Conservation (phyloP, 495 filamentous ascomycete genomes). For the Aspergillus conjunctus region DNA sequence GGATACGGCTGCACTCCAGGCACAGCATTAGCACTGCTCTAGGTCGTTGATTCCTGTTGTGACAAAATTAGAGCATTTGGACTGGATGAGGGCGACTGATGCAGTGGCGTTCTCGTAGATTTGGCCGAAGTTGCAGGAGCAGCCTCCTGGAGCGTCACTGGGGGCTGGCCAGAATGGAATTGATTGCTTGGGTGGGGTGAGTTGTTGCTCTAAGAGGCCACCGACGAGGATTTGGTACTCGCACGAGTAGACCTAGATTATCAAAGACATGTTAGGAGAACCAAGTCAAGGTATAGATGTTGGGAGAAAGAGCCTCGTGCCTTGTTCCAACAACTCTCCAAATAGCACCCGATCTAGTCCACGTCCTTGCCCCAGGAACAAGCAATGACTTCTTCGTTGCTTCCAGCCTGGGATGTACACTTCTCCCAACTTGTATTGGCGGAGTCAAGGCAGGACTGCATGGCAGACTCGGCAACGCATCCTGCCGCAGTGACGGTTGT, state of each 20-base stretch:
- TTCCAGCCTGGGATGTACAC: background rate
- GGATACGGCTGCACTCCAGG: constrained; percentile 1
- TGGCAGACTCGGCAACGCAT: background rate
- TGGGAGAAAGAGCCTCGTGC: background rate
- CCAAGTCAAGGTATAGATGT: background rate
- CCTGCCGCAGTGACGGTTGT: constrained; percentile 3
- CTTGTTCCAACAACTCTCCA: constrained; percentile 7
- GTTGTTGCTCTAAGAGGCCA: constrained; percentile 5
- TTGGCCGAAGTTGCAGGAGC: constrained; percentile 2
- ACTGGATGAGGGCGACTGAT: background rate
- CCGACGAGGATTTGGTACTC: constrained; percentile 10
- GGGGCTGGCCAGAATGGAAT: constrained; percentile 8
- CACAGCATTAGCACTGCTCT: background rate
- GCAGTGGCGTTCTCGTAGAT: constrained; percentile 1
- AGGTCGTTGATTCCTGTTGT: background rate
- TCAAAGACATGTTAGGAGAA: background rate
- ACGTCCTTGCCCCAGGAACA: constrained; percentile 3
- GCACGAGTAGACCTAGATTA: background rate
- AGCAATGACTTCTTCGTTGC: constrained; percentile 2
- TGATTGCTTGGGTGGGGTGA: background rate
- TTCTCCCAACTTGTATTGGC: constrained; percentile 1
- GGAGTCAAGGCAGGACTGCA: constrained; percentile 8
- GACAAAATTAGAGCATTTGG: background rate
- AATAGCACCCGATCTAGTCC: constrained; percentile 4
- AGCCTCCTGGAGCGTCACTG: background rate